Base-by-base conservation (phyloP, 2,329 filamentous ascomycete genomes). In the Trichoderma atroviride region DNA sequence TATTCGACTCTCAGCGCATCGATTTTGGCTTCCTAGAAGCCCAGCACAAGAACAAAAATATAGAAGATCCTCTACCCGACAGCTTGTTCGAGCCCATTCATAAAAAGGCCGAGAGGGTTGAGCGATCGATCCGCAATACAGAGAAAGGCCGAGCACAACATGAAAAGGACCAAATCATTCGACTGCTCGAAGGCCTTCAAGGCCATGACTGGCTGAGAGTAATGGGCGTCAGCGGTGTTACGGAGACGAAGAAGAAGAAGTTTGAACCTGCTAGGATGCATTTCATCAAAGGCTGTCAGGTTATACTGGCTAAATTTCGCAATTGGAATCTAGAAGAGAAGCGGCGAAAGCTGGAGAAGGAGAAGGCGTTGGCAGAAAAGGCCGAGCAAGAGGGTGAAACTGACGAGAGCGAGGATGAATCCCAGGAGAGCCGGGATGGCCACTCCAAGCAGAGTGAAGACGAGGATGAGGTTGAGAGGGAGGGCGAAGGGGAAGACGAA, bases 141-240 rank as follows among this genome's bases (percentile, higher is more conserved):
- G 88, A 91, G 75, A 89, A 86, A 75, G 87, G 87, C 14, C 85
- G 88, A 11, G 88, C 88, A 19, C 88, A 90, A 73, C 88, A 91
- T 81, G 88, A 91, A 74, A 88, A 86, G 73, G 88, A 90, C 70
- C 88, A 89, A 74, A 86, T 91, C 52, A 85, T 88, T 66, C 84
- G 88, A 40, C 79, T 91, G 19, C 85, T 97, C 7, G 93, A 96
- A 66, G 93, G 93, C 22, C 85, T 99, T 1, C 91, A 93, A 77
- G 92, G 95, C 2, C 93, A 92, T 69, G 96, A 98, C 79, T 99
- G 96, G 96, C 84, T 97, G 69, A 90, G 92, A 71, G 88, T 94
- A 4, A 94, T 99, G 89, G 96, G 95, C 31, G 91, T 98, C 40
- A 95, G 89, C 72, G 93, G 88, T 24, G 83, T 96, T 47, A 96